These are phyloP conservation scores for Stagonosporopsis cucurbitacearum DNA, from an alignment of 2,329 filamentous ascomycete species.

Conservation along the genomic window DNA sequence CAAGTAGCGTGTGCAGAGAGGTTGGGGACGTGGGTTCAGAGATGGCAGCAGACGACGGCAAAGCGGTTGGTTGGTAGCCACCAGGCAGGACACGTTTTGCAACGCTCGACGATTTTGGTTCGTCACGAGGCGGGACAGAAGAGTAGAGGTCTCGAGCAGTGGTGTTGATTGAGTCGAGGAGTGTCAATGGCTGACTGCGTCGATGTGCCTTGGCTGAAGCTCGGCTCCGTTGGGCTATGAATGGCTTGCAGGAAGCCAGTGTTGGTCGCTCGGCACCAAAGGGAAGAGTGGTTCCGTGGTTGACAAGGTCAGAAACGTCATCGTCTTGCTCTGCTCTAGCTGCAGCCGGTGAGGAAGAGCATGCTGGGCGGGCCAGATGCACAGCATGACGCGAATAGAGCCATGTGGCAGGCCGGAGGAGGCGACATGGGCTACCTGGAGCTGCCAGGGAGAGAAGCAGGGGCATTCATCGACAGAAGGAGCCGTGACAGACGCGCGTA, in stretches of 20 bases:
- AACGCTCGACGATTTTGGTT: slow-evolving; percentile 23
- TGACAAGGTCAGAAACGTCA: background rate
- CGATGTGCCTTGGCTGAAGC: slow-evolving; percentile 26
- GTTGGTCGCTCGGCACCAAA: no score
- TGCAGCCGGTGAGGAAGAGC: background rate
- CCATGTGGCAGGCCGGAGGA: slow-evolving; percentile 17
- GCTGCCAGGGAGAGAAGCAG: slow-evolving; percentile 38
- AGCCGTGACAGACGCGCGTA: slow-evolving; percentile 18
- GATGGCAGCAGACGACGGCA: background rate
- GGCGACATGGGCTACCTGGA: slow-evolving; percentile 42
- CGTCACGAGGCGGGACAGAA: slow-evolving; percentile 11
- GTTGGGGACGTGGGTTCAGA: slow-evolving; percentile 8
- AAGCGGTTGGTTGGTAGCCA: background rate
- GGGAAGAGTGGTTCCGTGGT: no score
- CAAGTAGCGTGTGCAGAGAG: slow-evolving; percentile 37
- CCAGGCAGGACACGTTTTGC: slow-evolving; percentile 5
- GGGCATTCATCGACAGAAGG: slow-evolving; percentile 48
- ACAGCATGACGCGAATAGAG: background rate
- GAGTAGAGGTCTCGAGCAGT: slow-evolving; percentile 30
- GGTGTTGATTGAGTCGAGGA: slow-evolving; percentile 30
- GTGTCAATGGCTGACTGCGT: slow-evolving; percentile 26
- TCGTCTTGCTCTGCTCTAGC: background rate
- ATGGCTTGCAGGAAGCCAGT: background rate
- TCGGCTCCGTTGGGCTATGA: slow-evolving; percentile 22
- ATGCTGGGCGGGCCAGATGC: background rate